A percentile compares a stretch with the other conserved stretches of the same genome.
These are phyloP conservation scores for Penicillium cinerascens DNA, from an alignment of 495 filamentous ascomycete species.

Conservation along the genomic window DNA sequence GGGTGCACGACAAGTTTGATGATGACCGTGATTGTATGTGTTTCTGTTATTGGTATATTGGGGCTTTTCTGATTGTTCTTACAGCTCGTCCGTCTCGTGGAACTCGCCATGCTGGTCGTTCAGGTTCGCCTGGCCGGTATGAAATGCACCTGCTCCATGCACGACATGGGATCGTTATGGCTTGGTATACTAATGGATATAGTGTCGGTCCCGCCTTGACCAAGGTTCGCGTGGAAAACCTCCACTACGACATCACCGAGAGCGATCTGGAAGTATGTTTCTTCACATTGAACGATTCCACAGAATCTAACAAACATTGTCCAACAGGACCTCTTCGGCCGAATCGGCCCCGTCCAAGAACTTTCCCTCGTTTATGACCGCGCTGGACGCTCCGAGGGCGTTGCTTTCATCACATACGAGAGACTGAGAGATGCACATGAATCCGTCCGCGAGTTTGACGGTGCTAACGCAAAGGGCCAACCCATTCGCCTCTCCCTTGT, in stretches of 20 bases:
- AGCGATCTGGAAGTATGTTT: constrained; percentile 72
- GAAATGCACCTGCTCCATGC: constrained; percentile 19
- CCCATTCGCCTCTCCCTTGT: constrained; percentile 78
- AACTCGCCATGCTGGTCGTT: constrained; percentile 38
- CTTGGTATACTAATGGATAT: constrained; percentile 10
- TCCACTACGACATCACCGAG: constrained; percentile 91
- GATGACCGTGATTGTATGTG: constrained; percentile 53
- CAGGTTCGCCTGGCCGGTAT: constrained; percentile 52
- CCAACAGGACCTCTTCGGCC: constrained; percentile 70
- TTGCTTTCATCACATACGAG: constrained; percentile 80
- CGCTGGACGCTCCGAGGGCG: constrained; percentile 83
- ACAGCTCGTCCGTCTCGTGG: constrained; percentile 41
- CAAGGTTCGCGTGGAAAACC: constrained; percentile 82
- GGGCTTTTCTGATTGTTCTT: constrained; percentile 21
- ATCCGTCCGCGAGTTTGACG: constrained; percentile 80
- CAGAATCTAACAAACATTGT: constrained; percentile 1
- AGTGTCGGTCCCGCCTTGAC: constrained; percentile 49
- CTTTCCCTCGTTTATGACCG: constrained; percentile 82
- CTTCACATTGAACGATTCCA: not conserved
- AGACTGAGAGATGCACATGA: constrained; percentile 61
- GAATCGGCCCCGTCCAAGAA: constrained; percentile 68
- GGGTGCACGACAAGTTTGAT: constrained; percentile 87
- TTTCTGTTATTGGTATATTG: constrained; percentile 24
- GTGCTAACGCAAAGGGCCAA: constrained; percentile 89
- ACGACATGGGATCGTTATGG: not conserved